Evolutionary conservation across 257 asterid genomes (phyloP).

Genomic region (Solanum virginianum): DNA sequence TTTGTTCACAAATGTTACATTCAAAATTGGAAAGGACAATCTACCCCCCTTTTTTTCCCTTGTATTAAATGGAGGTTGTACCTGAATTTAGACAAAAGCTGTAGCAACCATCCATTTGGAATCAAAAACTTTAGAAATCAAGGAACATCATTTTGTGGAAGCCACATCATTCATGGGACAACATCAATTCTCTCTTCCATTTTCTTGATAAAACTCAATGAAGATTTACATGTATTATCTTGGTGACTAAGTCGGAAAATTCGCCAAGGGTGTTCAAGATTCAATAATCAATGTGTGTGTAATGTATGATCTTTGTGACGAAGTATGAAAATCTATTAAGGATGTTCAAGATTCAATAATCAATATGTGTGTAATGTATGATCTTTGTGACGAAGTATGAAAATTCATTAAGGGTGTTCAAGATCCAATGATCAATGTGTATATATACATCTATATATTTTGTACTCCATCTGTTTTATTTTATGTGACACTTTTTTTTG

Average conservation of each 20-base stretch:
- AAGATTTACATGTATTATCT: not conserved
- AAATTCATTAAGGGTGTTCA: not conserved
- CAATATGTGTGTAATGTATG: too few relatives aligned
- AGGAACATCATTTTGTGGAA: not conserved
- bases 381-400: not conserved
- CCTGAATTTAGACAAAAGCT: too few relatives aligned
- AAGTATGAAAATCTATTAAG: not conserved
- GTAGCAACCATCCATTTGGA: not conserved
- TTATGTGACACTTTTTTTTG: too few relatives aligned
- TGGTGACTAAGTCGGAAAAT: not conserved
- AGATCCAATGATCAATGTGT: too few relatives aligned
- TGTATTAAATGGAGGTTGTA: too few relatives aligned
- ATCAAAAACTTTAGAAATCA: not conserved
- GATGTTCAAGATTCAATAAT: too few relatives aligned
- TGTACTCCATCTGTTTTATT: too few relatives aligned
- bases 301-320: not conserved
- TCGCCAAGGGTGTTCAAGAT: accelerated
- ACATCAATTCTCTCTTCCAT: not conserved
- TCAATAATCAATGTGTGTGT: too few relatives aligned
- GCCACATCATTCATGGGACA: not conserved
- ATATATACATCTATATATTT: too few relatives aligned
- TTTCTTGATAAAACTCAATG: not conserved
- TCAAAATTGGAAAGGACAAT: too few relatives aligned
- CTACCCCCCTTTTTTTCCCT: too few relatives aligned
- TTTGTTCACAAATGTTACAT: too few relatives aligned